Percentiles rank a stretch among this genome's conserved stretches.
phyloP scores from a whole-genome alignment of 441 rosid species.

The Cnidoscolus chayamansa region DNA sequence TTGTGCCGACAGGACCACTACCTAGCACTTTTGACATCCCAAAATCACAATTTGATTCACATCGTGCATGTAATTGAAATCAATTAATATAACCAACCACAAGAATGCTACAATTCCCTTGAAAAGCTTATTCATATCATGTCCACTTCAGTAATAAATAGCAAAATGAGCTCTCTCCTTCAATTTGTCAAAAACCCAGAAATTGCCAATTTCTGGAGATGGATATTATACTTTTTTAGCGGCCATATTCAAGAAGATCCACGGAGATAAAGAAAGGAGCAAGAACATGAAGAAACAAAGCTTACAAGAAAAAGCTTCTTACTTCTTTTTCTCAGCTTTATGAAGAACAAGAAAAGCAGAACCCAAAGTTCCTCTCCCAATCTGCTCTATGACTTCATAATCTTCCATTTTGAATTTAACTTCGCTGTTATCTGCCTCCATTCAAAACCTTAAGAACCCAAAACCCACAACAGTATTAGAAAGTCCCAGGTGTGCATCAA shows the following conservation, averaged over 20 bases:
- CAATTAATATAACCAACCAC: constrained; percentile 1
- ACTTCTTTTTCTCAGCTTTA: constrained; percentile 62
- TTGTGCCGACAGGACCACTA: constrained; percentile 34
- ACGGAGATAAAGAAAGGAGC: constrained; percentile 10
- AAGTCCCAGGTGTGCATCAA: constrained; percentile 21
- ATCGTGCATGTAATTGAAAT: not conserved
- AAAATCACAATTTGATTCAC: constrained; percentile 23
- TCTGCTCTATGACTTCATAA: constrained; percentile 76
- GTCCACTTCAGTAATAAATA: not conserved
- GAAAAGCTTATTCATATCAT: not conserved
- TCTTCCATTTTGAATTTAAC: constrained; percentile 62
- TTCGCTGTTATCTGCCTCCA: constrained; percentile 54
- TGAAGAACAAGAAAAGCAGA: constrained; percentile 86
- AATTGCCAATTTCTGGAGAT: not conserved
- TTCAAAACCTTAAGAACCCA: constrained; percentile 32
- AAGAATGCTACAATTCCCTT: not conserved
- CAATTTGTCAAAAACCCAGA: constrained; percentile 14
- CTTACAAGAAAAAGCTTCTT: constrained; percentile 20
- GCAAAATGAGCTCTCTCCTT: constrained; percentile 12
- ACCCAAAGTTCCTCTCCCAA: constrained; percentile 74
- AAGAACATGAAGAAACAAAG: not conserved
- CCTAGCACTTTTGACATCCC: constrained; percentile 9
- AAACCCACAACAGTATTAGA: constrained; percentile 2
- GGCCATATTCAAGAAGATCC: constrained; percentile 8
- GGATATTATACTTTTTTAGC: not conserved